A percentile compares a stretch with the other conserved stretches of the same genome.
These are phyloP conservation scores for Yarrowia galli DNA, from an alignment of 1,139 yeast species.

Conservation along the genomic window DNA sequence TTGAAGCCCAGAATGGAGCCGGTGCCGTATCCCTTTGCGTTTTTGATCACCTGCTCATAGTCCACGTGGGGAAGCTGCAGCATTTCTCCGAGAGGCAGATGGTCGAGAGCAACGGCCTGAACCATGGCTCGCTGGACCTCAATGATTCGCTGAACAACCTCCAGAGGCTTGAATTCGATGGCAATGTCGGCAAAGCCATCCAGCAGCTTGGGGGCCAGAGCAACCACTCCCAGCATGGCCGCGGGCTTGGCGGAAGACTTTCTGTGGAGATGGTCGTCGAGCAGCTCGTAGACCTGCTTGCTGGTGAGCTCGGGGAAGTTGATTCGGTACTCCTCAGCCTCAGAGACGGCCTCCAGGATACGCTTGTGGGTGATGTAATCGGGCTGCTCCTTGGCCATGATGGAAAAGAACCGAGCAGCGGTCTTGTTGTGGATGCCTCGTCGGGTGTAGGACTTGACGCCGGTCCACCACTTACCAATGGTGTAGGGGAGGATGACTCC, in stretches of 20 bases:
- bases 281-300: conserved; percentile 59
- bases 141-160: conserved; percentile 64
- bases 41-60: conserved; percentile 40
- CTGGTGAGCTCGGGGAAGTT: conserved; percentile 56
- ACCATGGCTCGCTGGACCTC: conserved; percentile 75
- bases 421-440: conserved; percentile 84
- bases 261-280: conserved; percentile 66
- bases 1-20: conserved; percentile 25
- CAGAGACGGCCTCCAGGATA: conserved; percentile 67
- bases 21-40: conserved; percentile 38
- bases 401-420: conserved; percentile 67
- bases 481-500: conserved; percentile 80
- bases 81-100: conserved; percentile 63
- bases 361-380: conserved; percentile 64
- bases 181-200: conserved; percentile 83
- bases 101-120: conserved; percentile 73
- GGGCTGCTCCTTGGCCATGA: conserved; percentile 72
- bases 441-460: conserved; percentile 79
- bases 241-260: conserved; percentile 56
- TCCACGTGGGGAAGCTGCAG: conserved; percentile 81
- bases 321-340: conserved; percentile 67
- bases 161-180: conserved; percentile 75
- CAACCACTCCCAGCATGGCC: conserved; percentile 58
- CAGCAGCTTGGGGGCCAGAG: conserved; percentile 70
- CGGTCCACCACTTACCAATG: conserved; percentile 90